These are phyloP conservation scores for Colletotrichum kahawae DNA, from an alignment of 2,329 filamentous ascomycete species.

Conservation along the genomic window DNA sequence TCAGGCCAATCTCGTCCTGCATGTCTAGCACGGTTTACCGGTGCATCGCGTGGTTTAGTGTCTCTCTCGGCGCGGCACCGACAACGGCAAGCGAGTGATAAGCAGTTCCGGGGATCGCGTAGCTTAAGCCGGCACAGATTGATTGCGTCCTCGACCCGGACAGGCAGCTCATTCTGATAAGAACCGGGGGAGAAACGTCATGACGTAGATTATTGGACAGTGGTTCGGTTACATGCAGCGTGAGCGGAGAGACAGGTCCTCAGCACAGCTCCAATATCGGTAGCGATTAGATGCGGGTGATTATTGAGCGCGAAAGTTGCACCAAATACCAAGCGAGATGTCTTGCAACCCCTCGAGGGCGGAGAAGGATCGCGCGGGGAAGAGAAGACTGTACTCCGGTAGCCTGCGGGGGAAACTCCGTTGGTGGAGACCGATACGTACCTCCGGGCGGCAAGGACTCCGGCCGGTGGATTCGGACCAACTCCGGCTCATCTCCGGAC, in stretches of 20 bases:
- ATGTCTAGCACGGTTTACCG: background rate
- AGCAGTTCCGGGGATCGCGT: background rate
- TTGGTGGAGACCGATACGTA: background rate
- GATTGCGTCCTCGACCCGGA: background rate
- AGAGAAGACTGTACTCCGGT: background rate
- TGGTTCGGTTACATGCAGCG: background rate
- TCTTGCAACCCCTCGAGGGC: background rate
- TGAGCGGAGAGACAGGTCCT: background rate
- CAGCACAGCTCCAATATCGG: background rate
- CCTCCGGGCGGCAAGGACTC: background rate
- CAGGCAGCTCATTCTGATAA: constrained; percentile 16
- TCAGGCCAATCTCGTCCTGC: background rate
- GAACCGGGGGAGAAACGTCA: background rate
- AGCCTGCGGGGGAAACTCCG: background rate
- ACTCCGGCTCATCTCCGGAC: background rate
- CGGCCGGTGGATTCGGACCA: background rate
- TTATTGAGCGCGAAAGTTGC: background rate
- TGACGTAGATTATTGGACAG: background rate
- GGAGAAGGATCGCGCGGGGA: background rate
- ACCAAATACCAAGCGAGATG: background rate
- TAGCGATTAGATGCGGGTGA: background rate
- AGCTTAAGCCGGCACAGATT: background rate
- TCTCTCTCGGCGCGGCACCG: background rate
- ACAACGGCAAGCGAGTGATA: background rate
- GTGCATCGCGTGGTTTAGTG: background rate